Evolutionary conservation across 345 rosid species (phyloP).

Genomic region (Eucalyptus sp.): DNA sequence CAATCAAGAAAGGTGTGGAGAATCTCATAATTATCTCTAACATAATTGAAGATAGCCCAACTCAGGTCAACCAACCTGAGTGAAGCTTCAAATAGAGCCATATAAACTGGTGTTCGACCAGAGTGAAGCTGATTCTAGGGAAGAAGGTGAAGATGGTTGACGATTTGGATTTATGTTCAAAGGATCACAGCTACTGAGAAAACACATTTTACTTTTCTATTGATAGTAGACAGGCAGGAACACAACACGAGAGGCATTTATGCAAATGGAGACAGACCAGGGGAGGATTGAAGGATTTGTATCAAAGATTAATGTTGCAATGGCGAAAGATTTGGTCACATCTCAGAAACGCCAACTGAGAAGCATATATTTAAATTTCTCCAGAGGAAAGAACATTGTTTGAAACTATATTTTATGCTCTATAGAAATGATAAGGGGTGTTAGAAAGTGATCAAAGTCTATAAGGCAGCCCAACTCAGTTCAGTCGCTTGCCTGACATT

Average conservation of each 20-base stretch:
- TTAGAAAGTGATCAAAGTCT: not conserved
- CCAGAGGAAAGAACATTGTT: not conserved
- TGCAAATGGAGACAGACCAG: not conserved
- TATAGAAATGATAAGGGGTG: not conserved
- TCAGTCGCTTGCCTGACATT: not conserved
- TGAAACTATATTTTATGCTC: not conserved
- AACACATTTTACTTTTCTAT: not conserved
- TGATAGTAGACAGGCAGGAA: not conserved
- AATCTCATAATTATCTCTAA: not conserved
- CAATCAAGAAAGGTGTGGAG: not conserved
- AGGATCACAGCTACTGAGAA: not conserved
- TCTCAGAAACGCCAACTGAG: not conserved
- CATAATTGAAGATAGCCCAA: not conserved
- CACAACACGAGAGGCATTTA: not conserved
- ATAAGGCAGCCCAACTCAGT: not conserved
- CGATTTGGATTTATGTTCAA: not conserved
- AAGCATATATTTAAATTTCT: not conserved
- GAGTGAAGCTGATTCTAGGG: not conserved
- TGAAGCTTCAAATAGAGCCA: not conserved
- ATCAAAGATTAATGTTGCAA: not conserved
- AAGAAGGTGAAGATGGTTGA: not conserved
- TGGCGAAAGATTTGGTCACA: not conserved
- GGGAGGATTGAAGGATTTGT: not conserved
- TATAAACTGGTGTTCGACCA: not conserved
- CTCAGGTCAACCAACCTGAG: not conserved